These are phyloP conservation scores for Clonostachys rosea DNA, from an alignment of 2,329 filamentous ascomycete genomes.

Conservation along the genomic window DNA sequence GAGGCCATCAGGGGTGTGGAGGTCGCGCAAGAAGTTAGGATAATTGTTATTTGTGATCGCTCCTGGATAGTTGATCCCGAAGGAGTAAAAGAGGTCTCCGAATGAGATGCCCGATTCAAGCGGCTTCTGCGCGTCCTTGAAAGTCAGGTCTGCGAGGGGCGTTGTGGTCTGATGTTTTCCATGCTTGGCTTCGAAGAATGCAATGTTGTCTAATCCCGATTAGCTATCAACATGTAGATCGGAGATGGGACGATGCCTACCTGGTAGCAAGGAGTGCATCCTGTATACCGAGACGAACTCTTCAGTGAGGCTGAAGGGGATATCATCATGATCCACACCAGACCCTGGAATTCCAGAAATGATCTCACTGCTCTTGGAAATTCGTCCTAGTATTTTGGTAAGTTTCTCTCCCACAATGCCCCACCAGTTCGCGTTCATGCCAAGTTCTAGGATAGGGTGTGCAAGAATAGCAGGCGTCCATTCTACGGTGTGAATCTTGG, in stretches of 20 bases:
- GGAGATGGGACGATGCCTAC: background rate
- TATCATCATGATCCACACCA: constrained; percentile 22
- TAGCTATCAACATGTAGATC: background rate
- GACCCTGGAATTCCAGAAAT: constrained; percentile 12
- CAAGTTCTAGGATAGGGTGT: constrained; percentile 34
- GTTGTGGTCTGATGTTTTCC: constrained; percentile 16
- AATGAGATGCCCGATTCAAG: constrained; percentile 20
- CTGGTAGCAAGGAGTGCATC: constrained; percentile 32
- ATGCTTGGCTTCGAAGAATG: constrained; percentile 13
- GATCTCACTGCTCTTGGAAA: constrained; percentile 12
- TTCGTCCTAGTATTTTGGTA: constrained; percentile 25
- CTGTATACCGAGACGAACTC: constrained; percentile 38
- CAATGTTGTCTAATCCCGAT: constrained; percentile 9
- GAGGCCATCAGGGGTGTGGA: constrained; percentile 31
- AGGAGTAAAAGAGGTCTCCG: constrained; percentile 34
- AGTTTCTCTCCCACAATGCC: constrained; percentile 32
- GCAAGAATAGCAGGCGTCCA: constrained; percentile 42
- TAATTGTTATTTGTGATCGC: constrained; percentile 29
- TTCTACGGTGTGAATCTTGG: constrained; percentile 43
- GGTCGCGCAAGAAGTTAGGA: constrained; percentile 24
- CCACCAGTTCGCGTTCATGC: constrained; percentile 40
- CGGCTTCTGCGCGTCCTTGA: constrained; percentile 22
- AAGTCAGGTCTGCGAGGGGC: constrained; percentile 21
- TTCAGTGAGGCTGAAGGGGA: constrained; percentile 33
- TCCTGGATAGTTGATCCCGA: constrained; percentile 41